Conservation (phyloP, 148 eudicot species). For the Dysphania ambrosioides region DNA sequence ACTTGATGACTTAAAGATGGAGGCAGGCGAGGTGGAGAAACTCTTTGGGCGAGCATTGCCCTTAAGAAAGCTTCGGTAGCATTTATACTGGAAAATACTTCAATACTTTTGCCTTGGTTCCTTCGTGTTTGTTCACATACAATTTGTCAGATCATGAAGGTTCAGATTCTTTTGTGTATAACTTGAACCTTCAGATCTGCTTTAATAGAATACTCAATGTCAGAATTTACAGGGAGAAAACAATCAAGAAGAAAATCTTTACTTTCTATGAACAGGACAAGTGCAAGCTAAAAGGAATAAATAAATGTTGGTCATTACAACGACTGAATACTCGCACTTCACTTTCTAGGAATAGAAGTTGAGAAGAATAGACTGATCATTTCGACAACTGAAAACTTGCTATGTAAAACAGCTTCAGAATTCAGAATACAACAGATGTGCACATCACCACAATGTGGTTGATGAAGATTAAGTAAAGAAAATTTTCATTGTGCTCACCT, state of each 20-base stretch:
- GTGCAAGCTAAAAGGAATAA: too few relatives aligned
- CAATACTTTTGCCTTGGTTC: not conserved
- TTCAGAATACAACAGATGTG: slow-evolving; percentile 3
- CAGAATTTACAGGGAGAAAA: not conserved
- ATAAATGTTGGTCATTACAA: too few relatives aligned
- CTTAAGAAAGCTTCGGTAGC: slow-evolving; percentile 68
- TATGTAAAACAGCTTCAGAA: too few relatives aligned
- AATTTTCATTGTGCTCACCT: not conserved
- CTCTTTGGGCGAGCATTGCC: slow-evolving; percentile 82
- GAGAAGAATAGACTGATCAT: too few relatives aligned
- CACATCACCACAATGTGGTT: slow-evolving; percentile 1
- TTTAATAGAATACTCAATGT: not conserved
- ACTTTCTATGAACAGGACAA: too few relatives aligned
- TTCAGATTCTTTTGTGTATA: slow-evolving; percentile 24
- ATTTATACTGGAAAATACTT: slow-evolving; percentile 1
- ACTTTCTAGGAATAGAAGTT: too few relatives aligned
- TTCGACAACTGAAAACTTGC: too few relatives aligned
- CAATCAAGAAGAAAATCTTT: not conserved
- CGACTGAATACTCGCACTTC: too few relatives aligned
- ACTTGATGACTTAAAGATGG: slow-evolving; percentile 71
- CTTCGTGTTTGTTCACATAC: slow-evolving; percentile 19
- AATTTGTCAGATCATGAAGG: not conserved
- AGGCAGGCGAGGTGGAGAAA: slow-evolving; percentile 78
- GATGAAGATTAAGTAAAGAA: not conserved
- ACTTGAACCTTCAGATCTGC: slow-evolving; percentile 5